phyloP scores from a whole-genome alignment of 2,329 filamentous ascomycete species.

The Zopfia rhizophila region DNA sequence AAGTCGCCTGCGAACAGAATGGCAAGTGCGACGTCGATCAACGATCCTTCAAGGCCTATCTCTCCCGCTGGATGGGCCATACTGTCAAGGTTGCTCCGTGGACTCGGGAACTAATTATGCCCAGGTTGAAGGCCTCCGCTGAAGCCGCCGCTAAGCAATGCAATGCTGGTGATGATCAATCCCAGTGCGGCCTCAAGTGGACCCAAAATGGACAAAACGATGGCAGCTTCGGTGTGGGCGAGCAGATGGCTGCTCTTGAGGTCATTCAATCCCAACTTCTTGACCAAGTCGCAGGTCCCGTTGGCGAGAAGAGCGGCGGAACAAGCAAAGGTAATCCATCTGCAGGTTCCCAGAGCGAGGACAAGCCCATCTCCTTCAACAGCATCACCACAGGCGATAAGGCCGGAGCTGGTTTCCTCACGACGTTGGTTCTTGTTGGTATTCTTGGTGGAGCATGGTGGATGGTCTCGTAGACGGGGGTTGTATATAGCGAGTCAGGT shows the following conservation, averaged over 20 bases:
- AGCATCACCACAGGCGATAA: slow-evolving; percentile 69
- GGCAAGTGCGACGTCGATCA: slow-evolving; percentile 61
- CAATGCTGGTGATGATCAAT: slow-evolving; percentile 59
- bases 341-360: slow-evolving; percentile 47
- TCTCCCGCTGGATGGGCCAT: slow-evolving; percentile 56
- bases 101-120: slow-evolving; percentile 56
- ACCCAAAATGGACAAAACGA: slow-evolving; percentile 55
- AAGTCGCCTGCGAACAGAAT: slow-evolving; percentile 59
- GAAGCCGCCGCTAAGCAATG: slow-evolving; percentile 66
- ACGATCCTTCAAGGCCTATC: slow-evolving; percentile 58
- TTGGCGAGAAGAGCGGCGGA: slow-evolving; percentile 64
- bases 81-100: slow-evolving; percentile 53
- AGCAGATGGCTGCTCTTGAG: slow-evolving; percentile 69
- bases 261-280: slow-evolving; percentile 61
- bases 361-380: slow-evolving; percentile 39
- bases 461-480: slow-evolving; percentile 62
- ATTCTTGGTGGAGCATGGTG: slow-evolving; percentile 67
- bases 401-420: slow-evolving; percentile 75
- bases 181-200: slow-evolving; percentile 60
- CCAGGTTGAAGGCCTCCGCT: slow-evolving; percentile 65
- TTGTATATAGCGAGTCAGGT: too few species aligned
- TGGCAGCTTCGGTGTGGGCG: slow-evolving; percentile 63
- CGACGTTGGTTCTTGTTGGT: slow-evolving; percentile 65
- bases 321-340: slow-evolving; percentile 60
- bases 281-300: slow-evolving; percentile 39